Evolutionary conservation across 2,329 filamentous ascomycete species (phyloP), one percentile per base, ranked within the genome.

Genomic region (Huntiella decipiens): DNA sequence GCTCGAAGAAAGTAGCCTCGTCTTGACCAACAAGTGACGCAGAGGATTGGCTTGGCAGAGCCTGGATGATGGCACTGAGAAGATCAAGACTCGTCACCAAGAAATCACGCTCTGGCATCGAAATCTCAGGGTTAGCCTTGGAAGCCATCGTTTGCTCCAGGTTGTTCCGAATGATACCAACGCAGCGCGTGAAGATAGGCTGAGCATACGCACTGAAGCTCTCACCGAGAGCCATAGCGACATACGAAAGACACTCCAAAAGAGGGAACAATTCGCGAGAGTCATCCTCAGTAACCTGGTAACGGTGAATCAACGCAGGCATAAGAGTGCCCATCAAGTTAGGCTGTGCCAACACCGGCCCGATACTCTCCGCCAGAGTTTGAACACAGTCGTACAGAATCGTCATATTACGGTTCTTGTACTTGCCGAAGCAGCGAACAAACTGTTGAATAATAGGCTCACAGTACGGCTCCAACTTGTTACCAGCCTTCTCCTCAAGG

Each of bases 401-500:
- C 65, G 92, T 95, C 77, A 96, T 95, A 65, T 98, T 98, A 56
- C 85, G 80, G 62, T 96, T 88, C 70, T 98, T 96, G 74, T 96
- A 98, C 62, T 82, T 86, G 45, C 70, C 73, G 62, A 98, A 98
- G 61, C 91, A 98, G 50, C 73, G 70, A 44, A 95, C 86, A 56
- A 88, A 96, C 59, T 96, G 91, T 51, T 79, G 79, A 45, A 96
- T 75, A 55, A 98, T 96, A 19, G 87, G 83, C 22, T 79, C 73
- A 55, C 84, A 87, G 63, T 95, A 98, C 0, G 84, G 84, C 52
- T 79, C 77, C 37, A 98, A 65, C 51, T 79, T 72, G 52, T 76
- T 76, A 49, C 84, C 84, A 0, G 91, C 83, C 60, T 92, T 92
- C 60, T 96, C 91, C 61, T 96, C 91, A 6, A 98, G 71, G 56